Evolutionary conservation across 192 early-diverging fungal species (phyloP), one percentile per base, ranked within the genome.

Genomic region (Entrophospora sp.): DNA sequence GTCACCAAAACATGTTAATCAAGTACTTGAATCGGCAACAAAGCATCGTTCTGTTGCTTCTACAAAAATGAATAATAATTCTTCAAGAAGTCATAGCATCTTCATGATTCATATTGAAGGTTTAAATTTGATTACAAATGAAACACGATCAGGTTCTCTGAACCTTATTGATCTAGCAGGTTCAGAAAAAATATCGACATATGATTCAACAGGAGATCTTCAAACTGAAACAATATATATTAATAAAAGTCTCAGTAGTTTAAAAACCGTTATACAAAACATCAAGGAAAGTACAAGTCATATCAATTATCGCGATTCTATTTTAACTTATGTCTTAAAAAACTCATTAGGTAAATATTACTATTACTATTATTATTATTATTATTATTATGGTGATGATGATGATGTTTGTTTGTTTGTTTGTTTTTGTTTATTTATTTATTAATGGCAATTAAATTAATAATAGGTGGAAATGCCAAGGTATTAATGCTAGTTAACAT

Each of bases 401-500:
- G n/a, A n/a, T n/a, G n/a, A n/a, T n/a, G n/a, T n/a, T n/a, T n/a
- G n/a, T n/a, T n/a, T n/a, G n/a, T n/a, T n/a, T n/a, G n/a, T n/a
- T n/a, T n/a, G n/a, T 36, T 13, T 13, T 61, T 55, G 37, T 22
- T 74, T 84, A 73, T 51, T 88, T n/a, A 87, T 85, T 0, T 91
- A 89, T 63, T 65, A 89, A 68, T 68, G n/a, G n/a, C n/a, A n/a
- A n/a, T 86, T 5, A 80, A 89, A 70, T 84, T 89, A 67, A 86
- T 80, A 1, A 64, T 89, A 12, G 89, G 91, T 38, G 96, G 96
- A 16, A 97, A 96, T 66, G 89, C 88, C 70, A 98, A 98, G 74
- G 96, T 94, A 9, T 81, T 97, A 18, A 98, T 98, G 96, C 96
- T 98, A 87, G 96, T 98, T 14, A 96, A 96, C 58, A 82, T 98